Conservation (phyloP, 78 protist species). For the Trichosphaerium sp. region DNA sequence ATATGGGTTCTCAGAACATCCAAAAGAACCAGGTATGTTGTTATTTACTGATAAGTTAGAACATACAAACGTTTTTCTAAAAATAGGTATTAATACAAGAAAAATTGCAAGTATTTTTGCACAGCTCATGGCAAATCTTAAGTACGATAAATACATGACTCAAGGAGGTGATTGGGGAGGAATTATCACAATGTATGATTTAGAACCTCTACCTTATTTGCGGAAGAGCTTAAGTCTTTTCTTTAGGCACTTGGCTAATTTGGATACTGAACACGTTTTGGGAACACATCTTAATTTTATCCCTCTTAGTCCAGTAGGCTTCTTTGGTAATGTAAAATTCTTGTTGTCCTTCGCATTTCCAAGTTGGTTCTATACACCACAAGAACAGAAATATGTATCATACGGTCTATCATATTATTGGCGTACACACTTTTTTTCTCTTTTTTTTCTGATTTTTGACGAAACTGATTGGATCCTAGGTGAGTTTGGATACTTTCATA, state of each 20-base stretch:
- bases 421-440: too few relatives aligned
- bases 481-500: neutral
- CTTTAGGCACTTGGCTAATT: too few relatives aligned
- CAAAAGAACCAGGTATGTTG: neutral
- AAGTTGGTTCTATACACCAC: neutral
- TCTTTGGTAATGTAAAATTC: neutral
- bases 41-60: neutral
- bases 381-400: too few relatives aligned
- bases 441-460: too few relatives aligned
- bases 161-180: neutral
- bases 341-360: neutral
- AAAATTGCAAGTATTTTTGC: neutral
- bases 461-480: too few relatives aligned
- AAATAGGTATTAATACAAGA: too few relatives aligned
- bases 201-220: too few relatives aligned
- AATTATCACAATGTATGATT: too few relatives aligned
- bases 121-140: neutral
- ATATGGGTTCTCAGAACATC: slow-evolving; percentile 13
- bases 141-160: neutral
- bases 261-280: neutral
- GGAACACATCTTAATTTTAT: neutral
- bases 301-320: neutral
- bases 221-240: too few relatives aligned
- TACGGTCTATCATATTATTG: too few relatives aligned
- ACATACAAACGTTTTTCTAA: too few relatives aligned